phyloP scores from a whole-genome alignment of 768 basidiomycete species.

The Tulasnella sp. region DNA sequence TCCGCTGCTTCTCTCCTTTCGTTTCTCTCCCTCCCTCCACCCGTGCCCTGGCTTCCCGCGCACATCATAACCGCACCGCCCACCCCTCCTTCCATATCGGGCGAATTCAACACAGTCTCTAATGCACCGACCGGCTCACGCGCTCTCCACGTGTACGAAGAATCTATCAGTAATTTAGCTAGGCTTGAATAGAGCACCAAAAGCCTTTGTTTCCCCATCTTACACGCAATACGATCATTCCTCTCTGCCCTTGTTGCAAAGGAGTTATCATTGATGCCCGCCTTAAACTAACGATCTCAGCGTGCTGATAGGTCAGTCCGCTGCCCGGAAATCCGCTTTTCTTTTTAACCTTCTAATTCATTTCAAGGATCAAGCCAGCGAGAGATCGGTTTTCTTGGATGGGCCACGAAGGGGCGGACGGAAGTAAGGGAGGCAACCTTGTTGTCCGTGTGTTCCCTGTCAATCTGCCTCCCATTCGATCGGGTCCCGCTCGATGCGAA shows the following conservation, averaged over 20 bases:
- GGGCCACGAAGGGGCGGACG: no score
- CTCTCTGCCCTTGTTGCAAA: not conserved
- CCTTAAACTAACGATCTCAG: not conserved
- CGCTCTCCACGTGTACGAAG: slow-evolving; percentile 15
- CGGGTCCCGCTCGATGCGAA: slow-evolving; percentile 4
- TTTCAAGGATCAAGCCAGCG: not conserved
- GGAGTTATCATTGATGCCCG: slow-evolving; percentile 14
- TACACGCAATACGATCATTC: not conserved
- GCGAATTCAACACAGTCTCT: slow-evolving; percentile 21
- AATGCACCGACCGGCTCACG: slow-evolving; percentile 11
- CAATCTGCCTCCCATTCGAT: slow-evolving; percentile 1
- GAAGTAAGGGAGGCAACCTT: not conserved
- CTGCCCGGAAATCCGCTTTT: not conserved
- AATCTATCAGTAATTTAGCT: slow-evolving; percentile 1
- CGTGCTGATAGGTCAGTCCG: not conserved
- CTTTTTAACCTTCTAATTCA: not conserved
- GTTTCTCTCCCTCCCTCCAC: not conserved
- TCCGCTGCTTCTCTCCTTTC: not conserved
- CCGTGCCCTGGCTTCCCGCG: not conserved
- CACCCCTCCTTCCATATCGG: not conserved
- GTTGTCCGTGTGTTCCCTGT: slow-evolving; percentile 18
- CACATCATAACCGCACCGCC: not conserved
- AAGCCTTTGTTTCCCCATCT: slow-evolving; percentile 7
- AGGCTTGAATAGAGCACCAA: slow-evolving; percentile 7
- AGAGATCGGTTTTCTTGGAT: not conserved